A percentile compares a stretch with the other conserved stretches of the same genome.
phyloP scores from a whole-genome alignment of 2,329 filamentous ascomycete species.

The Ilyonectria robusta region DNA sequence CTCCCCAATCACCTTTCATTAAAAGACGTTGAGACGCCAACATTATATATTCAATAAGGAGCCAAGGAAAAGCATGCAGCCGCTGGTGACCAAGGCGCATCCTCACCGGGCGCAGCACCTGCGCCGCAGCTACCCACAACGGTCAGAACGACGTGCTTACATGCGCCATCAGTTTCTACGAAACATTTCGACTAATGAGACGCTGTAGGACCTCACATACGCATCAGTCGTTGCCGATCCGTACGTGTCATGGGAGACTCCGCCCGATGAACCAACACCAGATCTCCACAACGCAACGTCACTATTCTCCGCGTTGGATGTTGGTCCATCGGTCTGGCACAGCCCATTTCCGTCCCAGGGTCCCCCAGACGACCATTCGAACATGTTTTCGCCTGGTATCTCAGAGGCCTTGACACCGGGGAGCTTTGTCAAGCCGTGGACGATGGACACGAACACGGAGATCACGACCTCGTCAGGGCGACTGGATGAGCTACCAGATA shows the following conservation, averaged over 20 bases:
- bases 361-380: background rate
- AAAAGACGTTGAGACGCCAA: background rate
- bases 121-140: slow-evolving; percentile 4
- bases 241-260: slow-evolving; percentile 2
- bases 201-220: background rate
- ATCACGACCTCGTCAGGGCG: background rate
- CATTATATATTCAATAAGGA: background rate
- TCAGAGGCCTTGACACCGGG: background rate
- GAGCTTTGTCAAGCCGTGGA: background rate
- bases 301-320: background rate
- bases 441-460: background rate
- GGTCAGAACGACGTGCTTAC: slow-evolving; percentile 14
- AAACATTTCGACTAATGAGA: background rate
- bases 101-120: background rate
- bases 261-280: slow-evolving; percentile 11
- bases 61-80: background rate
- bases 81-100: background rate
- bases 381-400: background rate
- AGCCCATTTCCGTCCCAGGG: background rate
- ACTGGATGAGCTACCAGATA: background rate
- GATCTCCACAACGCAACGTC: background rate
- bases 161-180: background rate
- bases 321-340: background rate
- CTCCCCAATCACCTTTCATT: background rate
- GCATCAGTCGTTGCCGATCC: background rate